Evolutionary conservation across 176 grass and related monocot genomes (phyloP).

Genomic region (Cymbopogon citratus): DNA sequence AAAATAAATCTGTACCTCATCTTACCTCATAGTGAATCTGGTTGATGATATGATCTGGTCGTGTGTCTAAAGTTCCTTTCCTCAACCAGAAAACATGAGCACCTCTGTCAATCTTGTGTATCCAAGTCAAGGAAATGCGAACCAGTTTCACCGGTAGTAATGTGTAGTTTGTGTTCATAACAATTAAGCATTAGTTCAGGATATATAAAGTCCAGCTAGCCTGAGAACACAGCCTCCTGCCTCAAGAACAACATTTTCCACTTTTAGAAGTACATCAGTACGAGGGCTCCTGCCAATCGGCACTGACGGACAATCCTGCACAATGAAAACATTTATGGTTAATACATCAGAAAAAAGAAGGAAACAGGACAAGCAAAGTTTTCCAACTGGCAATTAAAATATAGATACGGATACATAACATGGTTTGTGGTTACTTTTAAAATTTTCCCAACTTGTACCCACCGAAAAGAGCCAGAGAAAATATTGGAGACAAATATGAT

Average conservation of each 20-base stretch:
- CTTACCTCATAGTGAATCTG: slow-evolving; percentile 97
- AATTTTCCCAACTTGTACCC: neutral
- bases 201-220: slow-evolving; percentile 96
- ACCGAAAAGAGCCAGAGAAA: neutral
- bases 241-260: slow-evolving; percentile 72
- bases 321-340: neutral
- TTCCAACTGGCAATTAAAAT: neutral
- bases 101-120: slow-evolving; percentile 91
- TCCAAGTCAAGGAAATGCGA: slow-evolving; percentile 42
- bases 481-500: neutral
- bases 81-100: slow-evolving; percentile 77
- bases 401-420: slow-evolving; percentile 11
- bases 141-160: slow-evolving; percentile 7
- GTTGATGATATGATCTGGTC: slow-evolving; percentile 80
- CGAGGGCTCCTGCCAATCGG: slow-evolving; percentile 78
- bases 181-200: slow-evolving; percentile 22
- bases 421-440: neutral
- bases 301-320: slow-evolving; percentile 66
- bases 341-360: neutral
- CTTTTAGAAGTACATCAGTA: slow-evolving; percentile 78
- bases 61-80: slow-evolving; percentile 70
- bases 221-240: slow-evolving; percentile 81
- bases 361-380: neutral
- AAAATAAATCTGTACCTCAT: neutral
- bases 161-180: neutral